Conservation (phyloP, 768 basidiomycete genomes). For the Leccinum truebloodii region DNA sequence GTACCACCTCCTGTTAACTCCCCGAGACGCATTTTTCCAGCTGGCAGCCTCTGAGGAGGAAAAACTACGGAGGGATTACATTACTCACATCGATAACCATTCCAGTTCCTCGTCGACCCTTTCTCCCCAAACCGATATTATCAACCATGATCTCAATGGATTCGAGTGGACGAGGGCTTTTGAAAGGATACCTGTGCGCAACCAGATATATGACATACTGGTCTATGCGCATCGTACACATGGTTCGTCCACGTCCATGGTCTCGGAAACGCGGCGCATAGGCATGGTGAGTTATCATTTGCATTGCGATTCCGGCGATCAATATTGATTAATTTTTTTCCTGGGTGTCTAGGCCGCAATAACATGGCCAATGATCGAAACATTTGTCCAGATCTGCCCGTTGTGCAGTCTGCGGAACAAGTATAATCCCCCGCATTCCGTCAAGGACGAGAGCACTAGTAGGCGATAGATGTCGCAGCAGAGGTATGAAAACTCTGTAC, state of each 20-base stretch:
- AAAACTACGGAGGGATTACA: conserved; percentile 47
- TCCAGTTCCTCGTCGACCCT: conserved; percentile 4
- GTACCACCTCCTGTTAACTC: conserved; percentile 56
- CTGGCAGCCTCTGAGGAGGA: conserved; percentile 52
- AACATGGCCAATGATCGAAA: conserved; percentile 75
- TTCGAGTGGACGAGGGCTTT: conserved; percentile 43
- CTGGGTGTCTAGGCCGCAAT: conserved; percentile 51
- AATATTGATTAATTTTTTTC: background rate
- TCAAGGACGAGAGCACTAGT: conserved; percentile 25
- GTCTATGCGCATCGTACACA: conserved; percentile 67
- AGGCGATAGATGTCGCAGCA: conserved; percentile 15
- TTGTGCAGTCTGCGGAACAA: conserved; percentile 47
- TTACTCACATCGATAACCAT: conserved; percentile 37
- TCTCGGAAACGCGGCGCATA: conserved; percentile 54
- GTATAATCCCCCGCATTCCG: conserved; percentile 21
- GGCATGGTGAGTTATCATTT: conserved; percentile 52
- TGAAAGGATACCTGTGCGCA: conserved; percentile 63
- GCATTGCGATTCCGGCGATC: background rate
- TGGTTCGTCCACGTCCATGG: conserved; percentile 51
- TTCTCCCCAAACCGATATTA: conserved; percentile 22
- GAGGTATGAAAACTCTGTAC: background rate
- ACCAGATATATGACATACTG: conserved; percentile 68
- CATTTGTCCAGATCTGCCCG: conserved; percentile 64
- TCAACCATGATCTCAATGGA: conserved; percentile 29
- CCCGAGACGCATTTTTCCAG: conserved; percentile 59